Evolutionary conservation across 306 rosid species (phyloP).

Genomic region (Quercus gilva): DNA sequence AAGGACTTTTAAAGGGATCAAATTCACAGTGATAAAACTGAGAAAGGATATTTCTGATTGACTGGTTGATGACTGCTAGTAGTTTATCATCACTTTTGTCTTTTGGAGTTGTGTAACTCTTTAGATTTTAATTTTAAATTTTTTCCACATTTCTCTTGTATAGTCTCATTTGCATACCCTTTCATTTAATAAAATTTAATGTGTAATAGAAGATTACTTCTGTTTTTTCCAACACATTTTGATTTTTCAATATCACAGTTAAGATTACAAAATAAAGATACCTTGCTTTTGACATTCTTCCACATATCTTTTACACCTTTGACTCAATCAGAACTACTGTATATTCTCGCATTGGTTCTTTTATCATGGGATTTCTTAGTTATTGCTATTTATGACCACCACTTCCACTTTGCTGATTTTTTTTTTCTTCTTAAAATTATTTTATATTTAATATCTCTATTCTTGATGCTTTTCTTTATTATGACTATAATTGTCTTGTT

Average conservation of each 20-base stretch:
- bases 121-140: neutral
- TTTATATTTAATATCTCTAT: neutral
- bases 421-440: neutral
- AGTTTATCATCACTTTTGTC: neutral
- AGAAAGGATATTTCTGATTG: neutral
- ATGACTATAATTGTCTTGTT: too few relatives aligned
- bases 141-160: neutral
- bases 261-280: neutral
- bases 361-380: neutral
- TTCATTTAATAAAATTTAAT: neutral
- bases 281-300: neutral
- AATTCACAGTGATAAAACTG: too few relatives aligned
- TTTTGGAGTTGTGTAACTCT: neutral
- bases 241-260: neutral
- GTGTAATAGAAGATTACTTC: neutral
- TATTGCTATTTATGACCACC: neutral
- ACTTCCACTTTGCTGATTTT: neutral
- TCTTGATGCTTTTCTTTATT: neutral
- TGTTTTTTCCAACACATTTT: neutral
- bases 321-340: neutral
- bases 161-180: neutral
- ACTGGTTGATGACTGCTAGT: neutral
- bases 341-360: neutral
- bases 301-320: neutral
- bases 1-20: too few relatives aligned